These are phyloP conservation scores for Calonectria naviculata DNA, from an alignment of 2,329 filamentous ascomycete genomes.

Conservation along the genomic window DNA sequence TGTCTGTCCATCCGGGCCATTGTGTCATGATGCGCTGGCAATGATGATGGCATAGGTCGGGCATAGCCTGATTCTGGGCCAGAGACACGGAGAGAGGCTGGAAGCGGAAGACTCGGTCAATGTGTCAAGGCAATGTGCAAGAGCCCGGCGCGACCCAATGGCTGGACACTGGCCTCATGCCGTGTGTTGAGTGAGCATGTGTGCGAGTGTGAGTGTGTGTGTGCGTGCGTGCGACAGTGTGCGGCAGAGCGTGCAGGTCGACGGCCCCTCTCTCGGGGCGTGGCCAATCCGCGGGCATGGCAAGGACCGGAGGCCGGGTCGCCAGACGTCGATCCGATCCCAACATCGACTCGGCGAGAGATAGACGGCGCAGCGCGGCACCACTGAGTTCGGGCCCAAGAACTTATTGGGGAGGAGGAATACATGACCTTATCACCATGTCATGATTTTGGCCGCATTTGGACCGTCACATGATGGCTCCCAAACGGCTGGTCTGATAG, in stretches of 20 bases:
- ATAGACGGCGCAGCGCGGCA: neutral
- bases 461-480: conserved; percentile 22
- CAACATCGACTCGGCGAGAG: neutral
- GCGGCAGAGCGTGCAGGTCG: neutral
- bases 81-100: conserved; percentile 1
- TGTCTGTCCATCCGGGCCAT: conserved; percentile 14
- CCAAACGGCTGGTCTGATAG: conserved; percentile 8
- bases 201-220: neutral
- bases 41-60: conserved; percentile 24
- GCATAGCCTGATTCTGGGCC: neutral
- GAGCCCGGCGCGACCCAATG: conserved; percentile 22
- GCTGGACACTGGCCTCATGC: conserved; percentile 13
- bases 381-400: neutral
- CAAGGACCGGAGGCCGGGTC: conserved; percentile 4
- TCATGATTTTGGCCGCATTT: conserved; percentile 13
- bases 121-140: conserved; percentile 28
- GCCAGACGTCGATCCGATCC: neutral
- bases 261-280: neutral
- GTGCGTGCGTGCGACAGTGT: conserved; percentile 7
- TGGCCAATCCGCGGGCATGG: conserved; percentile 23
- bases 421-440: conserved; percentile 13
- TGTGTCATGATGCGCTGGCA: conserved; percentile 40
- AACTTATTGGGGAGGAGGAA: neutral
- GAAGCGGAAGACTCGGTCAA: conserved; percentile 27
- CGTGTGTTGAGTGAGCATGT: conserved; percentile 1